These are phyloP conservation scores for Penicillium nucicola DNA, from an alignment of 495 filamentous ascomycete species.

Conservation along the genomic window DNA sequence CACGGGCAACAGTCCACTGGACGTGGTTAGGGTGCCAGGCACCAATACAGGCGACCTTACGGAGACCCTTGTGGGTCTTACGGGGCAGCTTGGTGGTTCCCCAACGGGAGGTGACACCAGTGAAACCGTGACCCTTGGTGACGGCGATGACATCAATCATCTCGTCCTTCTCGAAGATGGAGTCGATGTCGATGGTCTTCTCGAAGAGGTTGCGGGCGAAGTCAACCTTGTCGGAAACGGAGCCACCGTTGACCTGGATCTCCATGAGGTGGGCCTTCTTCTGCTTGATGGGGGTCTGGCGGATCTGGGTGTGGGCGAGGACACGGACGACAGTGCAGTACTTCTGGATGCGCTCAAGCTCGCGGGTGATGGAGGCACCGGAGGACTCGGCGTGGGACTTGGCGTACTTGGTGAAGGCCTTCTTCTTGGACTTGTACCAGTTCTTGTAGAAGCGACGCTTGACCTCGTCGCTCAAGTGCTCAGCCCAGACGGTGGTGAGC, in stretches of 20 bases:
- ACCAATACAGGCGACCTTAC: slow-evolving; percentile 99
- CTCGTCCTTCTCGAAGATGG: slow-evolving; percentile 99
- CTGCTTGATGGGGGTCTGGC: slow-evolving; percentile 99
- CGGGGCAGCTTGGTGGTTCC: slow-evolving; percentile 99
- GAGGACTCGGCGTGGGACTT: slow-evolving; percentile 96
- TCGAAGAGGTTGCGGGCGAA: slow-evolving; percentile 95
- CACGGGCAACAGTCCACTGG: slow-evolving; percentile 99
- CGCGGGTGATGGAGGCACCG: slow-evolving; percentile 85
- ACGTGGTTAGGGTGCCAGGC: slow-evolving; percentile 99
- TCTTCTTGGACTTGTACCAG: slow-evolving; percentile 99
- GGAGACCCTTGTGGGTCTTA: slow-evolving; percentile 99
- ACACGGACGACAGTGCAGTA: slow-evolving; percentile 99
- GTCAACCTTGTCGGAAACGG: slow-evolving; percentile 90
- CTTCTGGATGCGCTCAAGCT: slow-evolving; percentile 99
- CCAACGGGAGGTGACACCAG: slow-evolving; percentile 97
- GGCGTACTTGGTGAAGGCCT: slow-evolving; percentile 99
- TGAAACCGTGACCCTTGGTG: slow-evolving; percentile 99
- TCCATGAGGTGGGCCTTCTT: slow-evolving; percentile 99
- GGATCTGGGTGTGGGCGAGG: slow-evolving; percentile 98
- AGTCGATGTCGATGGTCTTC: slow-evolving; percentile 89
- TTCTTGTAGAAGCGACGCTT: slow-evolving; percentile 99
- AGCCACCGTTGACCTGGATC: slow-evolving; percentile 99
- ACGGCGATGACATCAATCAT: slow-evolving; percentile 99
- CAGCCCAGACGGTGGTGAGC: slow-evolving; percentile 98
- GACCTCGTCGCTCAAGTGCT: slow-evolving; percentile 97